Conservation (phyloP, 1,139 yeast species). For the Candida tropicalis region DNA sequence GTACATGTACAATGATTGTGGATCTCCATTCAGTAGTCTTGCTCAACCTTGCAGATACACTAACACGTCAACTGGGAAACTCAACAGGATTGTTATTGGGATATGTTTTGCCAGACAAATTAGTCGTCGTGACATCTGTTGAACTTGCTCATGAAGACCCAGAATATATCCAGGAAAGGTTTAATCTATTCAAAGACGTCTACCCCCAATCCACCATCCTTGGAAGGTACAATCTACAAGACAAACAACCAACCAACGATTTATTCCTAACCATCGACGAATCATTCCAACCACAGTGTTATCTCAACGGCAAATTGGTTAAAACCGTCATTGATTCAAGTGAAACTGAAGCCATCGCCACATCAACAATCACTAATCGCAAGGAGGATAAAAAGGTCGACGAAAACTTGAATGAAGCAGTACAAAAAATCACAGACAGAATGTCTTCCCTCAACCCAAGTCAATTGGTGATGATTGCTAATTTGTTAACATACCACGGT, state of each 20-base stretch:
- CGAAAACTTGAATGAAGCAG: not conserved
- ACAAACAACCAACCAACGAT: constrained; percentile 10
- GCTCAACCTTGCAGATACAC: constrained; percentile 31
- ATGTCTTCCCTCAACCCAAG: no score
- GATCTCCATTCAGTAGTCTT: constrained; percentile 32
- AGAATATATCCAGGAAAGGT: constrained; percentile 27
- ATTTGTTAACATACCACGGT: no score
- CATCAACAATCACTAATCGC: constrained; percentile 30
- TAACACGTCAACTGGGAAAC: constrained; percentile 19
- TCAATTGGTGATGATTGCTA: no score
- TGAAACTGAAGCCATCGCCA: constrained; percentile 30
- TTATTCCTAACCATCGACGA: constrained; percentile 6
- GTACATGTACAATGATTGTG: constrained; percentile 17
- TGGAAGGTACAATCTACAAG: constrained; percentile 28
- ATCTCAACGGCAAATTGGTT: constrained; percentile 9
- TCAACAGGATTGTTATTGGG: constrained; percentile 36
- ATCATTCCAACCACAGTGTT: constrained; percentile 12
- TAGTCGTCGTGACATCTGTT: constrained; percentile 24
- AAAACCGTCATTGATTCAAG: constrained; percentile 21
- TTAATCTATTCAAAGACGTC: constrained; percentile 30
- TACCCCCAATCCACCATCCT: constrained; percentile 29
- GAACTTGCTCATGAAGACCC: constrained; percentile 27
- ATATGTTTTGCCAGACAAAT: constrained; percentile 13
- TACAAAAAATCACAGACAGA: not conserved
- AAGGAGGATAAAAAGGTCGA: constrained; percentile 12